These are phyloP conservation scores for Lecanicillium sp. DNA, from an alignment of 2,329 filamentous ascomycete genomes.

Conservation along the genomic window DNA sequence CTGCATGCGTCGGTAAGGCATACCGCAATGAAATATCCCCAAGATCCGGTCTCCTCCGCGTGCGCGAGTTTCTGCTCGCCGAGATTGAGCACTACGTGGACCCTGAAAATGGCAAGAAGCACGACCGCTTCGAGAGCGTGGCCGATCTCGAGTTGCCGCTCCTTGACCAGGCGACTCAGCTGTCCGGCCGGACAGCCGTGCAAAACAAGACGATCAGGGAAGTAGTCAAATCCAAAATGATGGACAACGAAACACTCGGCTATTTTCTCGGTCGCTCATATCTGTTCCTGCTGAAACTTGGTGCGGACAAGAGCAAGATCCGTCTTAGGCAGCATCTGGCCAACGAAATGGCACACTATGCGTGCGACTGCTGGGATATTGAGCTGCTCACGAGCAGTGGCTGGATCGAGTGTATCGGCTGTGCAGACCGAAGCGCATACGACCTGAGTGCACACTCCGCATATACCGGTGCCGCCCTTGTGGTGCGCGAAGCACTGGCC, in stretches of 20 bases:
- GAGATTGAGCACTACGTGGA: slow-evolving; percentile 66
- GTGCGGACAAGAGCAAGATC: slow-evolving; percentile 53
- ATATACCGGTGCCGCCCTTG: slow-evolving; percentile 53
- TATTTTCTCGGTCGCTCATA: slow-evolving; percentile 63
- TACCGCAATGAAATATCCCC: slow-evolving; percentile 66
- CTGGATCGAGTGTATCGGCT: slow-evolving; percentile 65
- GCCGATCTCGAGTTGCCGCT: slow-evolving; percentile 53
- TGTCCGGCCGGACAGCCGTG: slow-evolving; percentile 50
- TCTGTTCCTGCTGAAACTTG: slow-evolving; percentile 54
- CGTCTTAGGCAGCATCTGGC: slow-evolving; percentile 65
- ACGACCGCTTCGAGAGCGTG: slow-evolving; percentile 54
- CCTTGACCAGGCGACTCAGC: slow-evolving; percentile 53
- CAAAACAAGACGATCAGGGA: slow-evolving; percentile 52
- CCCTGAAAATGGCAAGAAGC: slow-evolving; percentile 54
- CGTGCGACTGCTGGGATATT: slow-evolving; percentile 66
- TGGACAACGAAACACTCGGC: slow-evolving; percentile 63
- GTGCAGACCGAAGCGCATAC: slow-evolving; percentile 60
- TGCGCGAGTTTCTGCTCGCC: slow-evolving; percentile 62
- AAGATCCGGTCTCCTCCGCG: slow-evolving; percentile 55
- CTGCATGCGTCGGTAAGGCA: slow-evolving; percentile 61
- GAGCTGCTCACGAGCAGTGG: slow-evolving; percentile 59
- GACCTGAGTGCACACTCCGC: slow-evolving; percentile 59
- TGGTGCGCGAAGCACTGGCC: slow-evolving; percentile 51
- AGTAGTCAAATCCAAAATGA: slow-evolving; percentile 51
- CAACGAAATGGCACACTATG: slow-evolving; percentile 67